These are phyloP conservation scores for Kwoniella pini DNA, from an alignment of 768 basidiomycete species.

Conservation along the genomic window DNA sequence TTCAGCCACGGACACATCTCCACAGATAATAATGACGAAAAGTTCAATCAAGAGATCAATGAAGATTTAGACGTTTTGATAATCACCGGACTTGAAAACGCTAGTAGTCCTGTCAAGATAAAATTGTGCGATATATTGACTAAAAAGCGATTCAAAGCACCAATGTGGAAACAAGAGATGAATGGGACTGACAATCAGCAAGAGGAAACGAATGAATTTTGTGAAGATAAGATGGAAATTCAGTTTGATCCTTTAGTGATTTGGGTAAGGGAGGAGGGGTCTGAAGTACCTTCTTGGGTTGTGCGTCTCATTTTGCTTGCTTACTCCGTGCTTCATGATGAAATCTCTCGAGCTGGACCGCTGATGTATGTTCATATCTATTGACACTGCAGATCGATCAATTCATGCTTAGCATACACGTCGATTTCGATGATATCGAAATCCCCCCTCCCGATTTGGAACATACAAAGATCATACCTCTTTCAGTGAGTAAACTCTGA, in stretches of 20 bases:
- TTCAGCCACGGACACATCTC: neutral
- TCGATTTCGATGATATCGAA: slow-evolving; percentile 12
- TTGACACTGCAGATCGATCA: slow-evolving; percentile 19
- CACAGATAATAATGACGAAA: neutral
- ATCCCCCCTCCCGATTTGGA: slow-evolving; percentile 3
- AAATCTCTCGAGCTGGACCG: neutral
- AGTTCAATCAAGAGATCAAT: neutral
- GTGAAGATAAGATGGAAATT: neutral
- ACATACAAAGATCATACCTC: neutral
- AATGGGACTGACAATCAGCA: neutral
- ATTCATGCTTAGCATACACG: slow-evolving; percentile 5
- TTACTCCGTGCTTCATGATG: neutral
- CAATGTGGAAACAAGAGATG: neutral
- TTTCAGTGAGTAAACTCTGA: neutral
- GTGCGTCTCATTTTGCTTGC: slow-evolving; percentile 20
- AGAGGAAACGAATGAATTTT: neutral
- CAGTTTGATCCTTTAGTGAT: slow-evolving; percentile 24
- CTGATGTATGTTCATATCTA: neutral
- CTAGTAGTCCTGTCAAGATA: slow-evolving; percentile 23
- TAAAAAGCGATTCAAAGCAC: slow-evolving; percentile 6
- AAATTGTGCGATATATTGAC: slow-evolving; percentile 33
- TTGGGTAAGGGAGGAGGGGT: slow-evolving; percentile 38
- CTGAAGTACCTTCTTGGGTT: slow-evolving; percentile 33
- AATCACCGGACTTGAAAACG: slow-evolving; percentile 33
- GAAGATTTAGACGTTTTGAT: slow-evolving; percentile 24